These are phyloP conservation scores for Cladophialophora bantiana DNA, from an alignment of 2,329 filamentous ascomycete genomes.

Conservation along the genomic window DNA sequence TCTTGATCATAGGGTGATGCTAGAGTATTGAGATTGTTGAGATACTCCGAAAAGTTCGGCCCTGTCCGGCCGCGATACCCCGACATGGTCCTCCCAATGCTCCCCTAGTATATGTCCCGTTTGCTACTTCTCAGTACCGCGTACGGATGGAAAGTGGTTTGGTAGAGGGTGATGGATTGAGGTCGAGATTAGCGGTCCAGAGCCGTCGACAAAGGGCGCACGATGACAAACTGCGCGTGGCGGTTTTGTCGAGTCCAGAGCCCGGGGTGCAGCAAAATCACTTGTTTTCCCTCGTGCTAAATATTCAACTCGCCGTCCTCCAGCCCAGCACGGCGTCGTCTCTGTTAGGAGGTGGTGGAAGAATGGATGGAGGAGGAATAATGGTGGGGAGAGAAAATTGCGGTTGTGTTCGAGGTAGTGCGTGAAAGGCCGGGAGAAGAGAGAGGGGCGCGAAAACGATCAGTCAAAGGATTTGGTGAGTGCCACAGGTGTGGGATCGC, in stretches of 20 bases:
- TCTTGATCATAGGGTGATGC: slow-evolving; percentile 69
- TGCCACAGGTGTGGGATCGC: slow-evolving; percentile 12
- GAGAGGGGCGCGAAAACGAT: slow-evolving; percentile 17
- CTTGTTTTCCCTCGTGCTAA: not conserved
- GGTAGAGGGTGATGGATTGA: slow-evolving; percentile 2
- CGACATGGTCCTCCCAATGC: slow-evolving; percentile 63
- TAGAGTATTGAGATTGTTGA: slow-evolving; percentile 81
- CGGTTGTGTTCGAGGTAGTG: slow-evolving; percentile 3
- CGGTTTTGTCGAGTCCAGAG: not conserved
- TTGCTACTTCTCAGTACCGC: not conserved
- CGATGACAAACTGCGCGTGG: slow-evolving; percentile 23
- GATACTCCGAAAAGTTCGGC: slow-evolving; percentile 87
- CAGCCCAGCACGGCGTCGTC: not conserved
- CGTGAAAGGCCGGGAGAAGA: slow-evolving; percentile 14
- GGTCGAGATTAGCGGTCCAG: not conserved
- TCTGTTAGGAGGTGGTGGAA: not conserved
- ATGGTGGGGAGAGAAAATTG: slow-evolving; percentile 17
- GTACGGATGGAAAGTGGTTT: not conserved
- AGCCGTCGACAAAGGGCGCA: slow-evolving; percentile 16
- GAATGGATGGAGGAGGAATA: not conserved
- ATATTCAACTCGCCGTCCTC: not conserved
- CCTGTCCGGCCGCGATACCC: slow-evolving; percentile 76
- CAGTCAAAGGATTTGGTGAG: not conserved
- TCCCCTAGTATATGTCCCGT: not conserved
- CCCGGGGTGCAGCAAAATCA: slow-evolving; percentile 1